A percentile compares a stretch with the other conserved stretches of the same genome.
Conservation (phyloP, 257 asterid genomes). For the Thymus mandschuricus region DNA sequence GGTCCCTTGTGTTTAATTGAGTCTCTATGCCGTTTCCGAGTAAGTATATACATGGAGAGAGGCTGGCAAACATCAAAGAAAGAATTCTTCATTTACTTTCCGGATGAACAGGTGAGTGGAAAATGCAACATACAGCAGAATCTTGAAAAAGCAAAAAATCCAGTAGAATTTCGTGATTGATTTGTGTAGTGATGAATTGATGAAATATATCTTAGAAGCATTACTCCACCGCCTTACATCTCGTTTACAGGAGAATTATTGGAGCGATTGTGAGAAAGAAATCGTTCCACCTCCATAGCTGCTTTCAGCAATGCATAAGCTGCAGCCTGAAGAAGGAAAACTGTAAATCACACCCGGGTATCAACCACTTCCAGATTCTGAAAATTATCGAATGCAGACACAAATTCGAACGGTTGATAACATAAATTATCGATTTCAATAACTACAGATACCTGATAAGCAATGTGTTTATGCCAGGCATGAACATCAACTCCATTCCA, state of each 20-base stretch:
- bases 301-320: conserved; percentile 71
- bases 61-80: conserved; percentile 48
- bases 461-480: conserved; percentile 45
- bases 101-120: conserved; percentile 10
- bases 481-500: conserved; percentile 54
- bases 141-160: conserved; percentile 1
- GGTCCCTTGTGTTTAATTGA: conserved; percentile 54
- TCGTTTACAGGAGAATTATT: conserved; percentile 61
- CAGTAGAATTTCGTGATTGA: background rate
- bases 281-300: conserved; percentile 62
- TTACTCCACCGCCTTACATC: conserved; percentile 54
- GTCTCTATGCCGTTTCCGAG: conserved; percentile 58
- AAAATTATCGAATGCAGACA: background rate
- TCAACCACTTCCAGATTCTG: conserved; percentile 21
- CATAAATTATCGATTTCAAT: background rate
- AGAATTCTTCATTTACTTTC: conserved; percentile 19
- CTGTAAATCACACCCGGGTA: background rate
- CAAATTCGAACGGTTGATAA: background rate
- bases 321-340: conserved; percentile 59
- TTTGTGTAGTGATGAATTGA: background rate
- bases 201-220: conserved; percentile 8
- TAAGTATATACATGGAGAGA: conserved; percentile 51
- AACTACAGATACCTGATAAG: conserved; percentile 35
- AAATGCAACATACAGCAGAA: conserved; percentile 24
- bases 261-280: conserved; percentile 76